Percentiles rank a stretch among this genome's conserved stretches.
These are phyloP conservation scores for Suillus cothurnatus DNA, from an alignment of 768 basidiomycete genomes.

Conservation along the genomic window DNA sequence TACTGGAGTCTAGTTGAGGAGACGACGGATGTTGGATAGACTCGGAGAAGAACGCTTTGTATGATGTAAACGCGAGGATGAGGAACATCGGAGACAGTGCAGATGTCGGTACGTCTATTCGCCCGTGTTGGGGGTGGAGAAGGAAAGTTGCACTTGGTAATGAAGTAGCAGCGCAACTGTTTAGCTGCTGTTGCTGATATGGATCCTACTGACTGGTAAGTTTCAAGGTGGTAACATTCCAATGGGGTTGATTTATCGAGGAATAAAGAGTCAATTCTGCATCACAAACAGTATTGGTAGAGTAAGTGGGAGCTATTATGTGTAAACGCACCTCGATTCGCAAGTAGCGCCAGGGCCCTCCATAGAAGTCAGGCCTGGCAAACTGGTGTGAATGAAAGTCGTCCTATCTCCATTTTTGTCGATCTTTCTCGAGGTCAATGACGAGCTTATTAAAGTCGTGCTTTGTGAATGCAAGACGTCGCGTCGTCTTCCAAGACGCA, in stretches of 20 bases:
- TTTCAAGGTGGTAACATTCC: conserved; percentile 91
- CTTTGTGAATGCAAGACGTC: conserved; percentile 88
- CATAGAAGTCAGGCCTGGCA: conserved; percentile 77
- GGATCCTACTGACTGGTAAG: conserved; percentile 88
- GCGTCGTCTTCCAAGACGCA: no score
- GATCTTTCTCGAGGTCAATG: conserved; percentile 94
- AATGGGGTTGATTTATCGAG: conserved; percentile 78
- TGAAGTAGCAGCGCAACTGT: conserved; percentile 96
- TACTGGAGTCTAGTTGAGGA: no score
- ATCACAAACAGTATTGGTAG: conserved; percentile 12
- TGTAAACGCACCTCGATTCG: conserved; percentile 65
- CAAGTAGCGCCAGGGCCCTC: conserved; percentile 89
- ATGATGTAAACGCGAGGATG: no score
- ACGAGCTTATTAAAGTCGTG: conserved; percentile 88
- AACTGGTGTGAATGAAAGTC: conserved; percentile 93
- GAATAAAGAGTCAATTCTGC: conserved; percentile 88
- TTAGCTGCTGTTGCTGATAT: conserved; percentile 86
- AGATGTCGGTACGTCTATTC: conserved; percentile 80
- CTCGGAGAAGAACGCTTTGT: no score
- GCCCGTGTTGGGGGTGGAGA: conserved; percentile 42
- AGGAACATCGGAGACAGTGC: conserved; percentile 78
- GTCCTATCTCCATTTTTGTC: conserved; percentile 81
- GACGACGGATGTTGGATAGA: no score
- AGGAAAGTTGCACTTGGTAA: conserved; percentile 86
- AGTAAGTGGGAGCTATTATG: not conserved